Base-by-base conservation (phyloP, 2,329 filamentous ascomycete species). In the Dothideomycetidae sp. region DNA sequence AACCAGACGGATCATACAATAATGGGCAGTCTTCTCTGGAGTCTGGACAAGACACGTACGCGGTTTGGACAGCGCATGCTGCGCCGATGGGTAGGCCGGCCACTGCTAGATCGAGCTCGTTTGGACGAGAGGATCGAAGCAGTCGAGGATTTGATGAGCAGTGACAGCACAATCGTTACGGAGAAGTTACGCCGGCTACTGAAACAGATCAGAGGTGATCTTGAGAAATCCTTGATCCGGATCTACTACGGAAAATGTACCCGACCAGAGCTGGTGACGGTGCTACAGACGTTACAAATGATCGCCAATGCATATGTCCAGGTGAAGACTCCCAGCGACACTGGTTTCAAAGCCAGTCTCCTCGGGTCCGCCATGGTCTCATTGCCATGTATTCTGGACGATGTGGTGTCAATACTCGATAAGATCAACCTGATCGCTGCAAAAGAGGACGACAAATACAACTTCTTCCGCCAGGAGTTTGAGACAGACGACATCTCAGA, bases 231-330 rank as follows among this genome's bases (percentile, higher is more conserved):
- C 43, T 66, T 98, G 31, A 86, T 96, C 50, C 75, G 90, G 31
- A 93, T 98, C 42, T 98, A 96, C 63, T 98, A 98, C 58, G 85
- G 86, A 34, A 94, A 93, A 61, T 96, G 86, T 56, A 81, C 82
- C 1, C 76, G 90, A 0, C 80, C 86, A 0, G 90, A 98, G 57
- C 73, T 98, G 3, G 67, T 96, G 2, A 74, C 73, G 1, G 78
- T 92, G 3, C 66, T 98, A 1, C 86, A 96, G 56, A 81, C 81
- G 0, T 66, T 98, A 40, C 85, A 93, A 50, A 72, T 67, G 41
- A 83, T 96, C 31, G 73, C 83, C 0, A 75, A 71, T 39, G 79
- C 90, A 50, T 96, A 84, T 52, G 63, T 72, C 1, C 65, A 72
- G 43, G 68, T 84, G 44, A 78, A 77, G 40, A 63, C 67, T 0